Percentiles rank a stretch among this genome's conserved stretches.
phyloP scores from a whole-genome alignment of 2,329 filamentous ascomycete species.

The Pleoardoris graminearum region DNA sequence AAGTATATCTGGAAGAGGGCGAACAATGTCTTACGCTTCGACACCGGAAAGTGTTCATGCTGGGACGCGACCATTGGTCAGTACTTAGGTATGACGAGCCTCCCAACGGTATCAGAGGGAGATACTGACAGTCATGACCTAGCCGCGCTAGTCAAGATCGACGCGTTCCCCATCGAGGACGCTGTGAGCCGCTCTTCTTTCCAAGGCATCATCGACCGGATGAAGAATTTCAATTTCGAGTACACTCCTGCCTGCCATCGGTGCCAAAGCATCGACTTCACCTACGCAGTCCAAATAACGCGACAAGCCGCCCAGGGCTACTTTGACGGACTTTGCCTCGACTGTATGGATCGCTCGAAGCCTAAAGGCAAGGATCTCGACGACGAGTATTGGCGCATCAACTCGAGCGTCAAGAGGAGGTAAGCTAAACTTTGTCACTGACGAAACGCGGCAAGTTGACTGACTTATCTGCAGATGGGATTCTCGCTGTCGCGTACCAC shows the following conservation, averaged over 20 bases:
- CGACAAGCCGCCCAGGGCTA: conserved; percentile 2
- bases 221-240: conserved; percentile 18
- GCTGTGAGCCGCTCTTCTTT: conserved; percentile 14
- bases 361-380: conserved; percentile 11
- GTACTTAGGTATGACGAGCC: conserved; percentile 14
- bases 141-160: conserved; percentile 15
- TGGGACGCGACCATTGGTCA: conserved; percentile 20
- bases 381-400: conserved; percentile 23
- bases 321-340: conserved; percentile 35
- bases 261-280: conserved; percentile 18
- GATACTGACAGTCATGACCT: background rate
- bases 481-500: conserved; percentile 6
- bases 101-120: background rate
- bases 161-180: conserved; percentile 24
- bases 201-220: conserved; percentile 13
- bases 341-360: conserved; percentile 29
- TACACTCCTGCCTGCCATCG: conserved; percentile 13
- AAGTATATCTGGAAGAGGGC: conserved; percentile 19
- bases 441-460: no score
- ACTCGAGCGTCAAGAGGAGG: conserved; percentile 11
- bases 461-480: conserved; percentile 34
- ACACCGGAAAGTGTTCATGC: conserved; percentile 13
- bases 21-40: conserved; percentile 14
- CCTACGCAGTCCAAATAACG: conserved; percentile 3
- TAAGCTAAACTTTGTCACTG: no score